Percentiles rank a stretch among this genome's conserved stretches.
These are phyloP conservation scores for Fusarium pseudoanthophilum DNA, from an alignment of 2,329 filamentous ascomycete species.

Conservation along the genomic window DNA sequence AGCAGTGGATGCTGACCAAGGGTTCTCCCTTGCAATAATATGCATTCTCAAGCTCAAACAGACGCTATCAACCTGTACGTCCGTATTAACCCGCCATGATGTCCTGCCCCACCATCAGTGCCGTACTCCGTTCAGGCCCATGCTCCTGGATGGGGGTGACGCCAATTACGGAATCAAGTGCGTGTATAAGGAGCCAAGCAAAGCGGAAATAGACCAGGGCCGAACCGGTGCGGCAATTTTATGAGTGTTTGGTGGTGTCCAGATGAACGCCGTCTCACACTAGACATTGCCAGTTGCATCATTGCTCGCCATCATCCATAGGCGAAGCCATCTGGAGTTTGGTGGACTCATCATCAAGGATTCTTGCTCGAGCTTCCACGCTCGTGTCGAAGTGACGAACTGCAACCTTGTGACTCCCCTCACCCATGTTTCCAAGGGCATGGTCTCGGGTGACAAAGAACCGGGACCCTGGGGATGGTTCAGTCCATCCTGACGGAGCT, in stretches of 20 bases:
- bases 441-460: not conserved
- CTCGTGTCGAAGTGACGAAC: not conserved
- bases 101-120: conserved; percentile 36
- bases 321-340: not conserved
- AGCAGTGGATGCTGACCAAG: conserved; percentile 14
- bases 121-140: conserved; percentile 33
- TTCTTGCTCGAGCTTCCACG: not conserved
- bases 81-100: conserved; percentile 37
- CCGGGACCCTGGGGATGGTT: conserved; percentile 10
- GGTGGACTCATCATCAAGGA: not conserved
- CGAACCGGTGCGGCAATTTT: conserved; percentile 39
- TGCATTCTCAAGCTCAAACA: conserved; percentile 23
- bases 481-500: not conserved
- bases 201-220: conserved; percentile 14
- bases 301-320: not conserved
- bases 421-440: not conserved
- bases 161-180: conserved; percentile 28
- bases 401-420: not conserved
- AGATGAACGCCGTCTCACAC: conserved; percentile 1
- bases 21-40: conserved; percentile 29
- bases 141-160: conserved; percentile 27
- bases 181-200: not conserved
- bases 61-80: conserved; percentile 30
- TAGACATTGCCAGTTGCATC: conserved; percentile 22
- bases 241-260: conserved; percentile 8